Evolutionary conservation across 148 eudicot genomes (phyloP).

Genomic region (Beta vulgaris): DNA sequence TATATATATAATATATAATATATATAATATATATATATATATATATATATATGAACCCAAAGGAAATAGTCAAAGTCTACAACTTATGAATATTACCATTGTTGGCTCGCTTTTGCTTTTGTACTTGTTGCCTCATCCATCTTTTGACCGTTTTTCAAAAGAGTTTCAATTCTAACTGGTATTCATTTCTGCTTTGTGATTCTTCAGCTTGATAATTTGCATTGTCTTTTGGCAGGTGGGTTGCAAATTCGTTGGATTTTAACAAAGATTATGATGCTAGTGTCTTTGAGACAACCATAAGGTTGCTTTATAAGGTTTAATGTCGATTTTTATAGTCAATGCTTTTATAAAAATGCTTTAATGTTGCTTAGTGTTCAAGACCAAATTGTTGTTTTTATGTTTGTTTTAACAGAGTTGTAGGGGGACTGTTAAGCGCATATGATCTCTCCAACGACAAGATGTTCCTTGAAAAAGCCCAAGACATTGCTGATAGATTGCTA

Average conservation of each 20-base stretch:
- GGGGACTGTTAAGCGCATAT: constrained; percentile 94
- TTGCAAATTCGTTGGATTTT: constrained; percentile 79
- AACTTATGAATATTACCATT: background rate
- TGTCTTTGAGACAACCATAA: constrained; percentile 99
- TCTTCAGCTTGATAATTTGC: constrained; percentile 14
- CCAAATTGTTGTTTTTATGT: constrained; percentile 5
- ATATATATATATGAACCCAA: too few species aligned
- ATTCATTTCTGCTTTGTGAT: background rate
- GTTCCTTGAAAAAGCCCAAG: constrained; percentile 92
- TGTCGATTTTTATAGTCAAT: constrained; percentile 24
- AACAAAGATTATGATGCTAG: constrained; percentile 96
- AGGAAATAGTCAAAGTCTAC: too few species aligned
- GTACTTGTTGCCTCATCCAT: background rate
- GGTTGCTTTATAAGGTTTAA: constrained; percentile 92
- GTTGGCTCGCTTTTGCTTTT: background rate
- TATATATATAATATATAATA: too few species aligned
- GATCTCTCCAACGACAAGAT: constrained; percentile 91
- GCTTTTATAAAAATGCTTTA: constrained; percentile 7
- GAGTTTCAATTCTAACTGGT: background rate
- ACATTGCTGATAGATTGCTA: constrained; percentile 87
- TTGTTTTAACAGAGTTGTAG: constrained; percentile 73
- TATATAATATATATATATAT: too few species aligned
- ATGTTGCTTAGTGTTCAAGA: background rate
- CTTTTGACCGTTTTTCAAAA: background rate
- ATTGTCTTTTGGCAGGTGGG: constrained; percentile 67